A percentile compares a stretch with the other conserved stretches of the same genome.
Conservation (phyloP, 495 filamentous ascomycete genomes). For the Neurospora terricola region DNA sequence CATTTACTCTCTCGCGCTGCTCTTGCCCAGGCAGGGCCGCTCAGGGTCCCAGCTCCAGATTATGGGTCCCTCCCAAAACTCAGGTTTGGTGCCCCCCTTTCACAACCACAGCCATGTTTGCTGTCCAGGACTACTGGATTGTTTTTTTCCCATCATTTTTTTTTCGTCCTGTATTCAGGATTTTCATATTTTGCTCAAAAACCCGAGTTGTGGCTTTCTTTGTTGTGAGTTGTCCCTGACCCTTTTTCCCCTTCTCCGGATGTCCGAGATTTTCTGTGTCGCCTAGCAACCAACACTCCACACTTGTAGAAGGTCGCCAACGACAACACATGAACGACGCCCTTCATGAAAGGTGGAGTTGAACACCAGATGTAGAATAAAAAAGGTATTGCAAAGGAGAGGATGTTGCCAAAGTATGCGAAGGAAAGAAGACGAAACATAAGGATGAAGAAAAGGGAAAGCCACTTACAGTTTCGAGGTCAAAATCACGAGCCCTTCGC, state of each 20-base stretch:
- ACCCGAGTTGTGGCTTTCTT: background rate
- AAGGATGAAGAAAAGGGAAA: conserved; percentile 12
- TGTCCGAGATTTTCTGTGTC: background rate
- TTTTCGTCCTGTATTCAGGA: background rate
- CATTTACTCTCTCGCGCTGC: background rate
- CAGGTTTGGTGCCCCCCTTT: background rate
- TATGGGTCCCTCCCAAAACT: background rate
- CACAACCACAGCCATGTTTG: background rate
- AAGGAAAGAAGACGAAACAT: background rate
- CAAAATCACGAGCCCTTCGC: conserved; percentile 59
- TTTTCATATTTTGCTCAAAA: background rate
- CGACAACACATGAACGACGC: background rate
- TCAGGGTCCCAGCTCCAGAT: background rate
- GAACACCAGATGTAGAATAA: background rate
- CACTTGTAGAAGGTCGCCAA: background rate
- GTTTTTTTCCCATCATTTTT: background rate
- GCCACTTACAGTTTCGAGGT: conserved; percentile 71
- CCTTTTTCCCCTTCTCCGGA: background rate
- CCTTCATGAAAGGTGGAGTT: background rate
- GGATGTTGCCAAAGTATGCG: background rate
- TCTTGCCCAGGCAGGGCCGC: background rate
- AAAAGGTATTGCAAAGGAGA: background rate
- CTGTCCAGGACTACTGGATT: background rate
- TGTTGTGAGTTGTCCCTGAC: background rate
- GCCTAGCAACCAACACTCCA: background rate